A percentile compares a stretch with the other conserved stretches of the same genome.
These are phyloP conservation scores for Neostapfia colusana DNA, from an alignment of 176 grass and related monocot genomes.

Conservation along the genomic window DNA sequence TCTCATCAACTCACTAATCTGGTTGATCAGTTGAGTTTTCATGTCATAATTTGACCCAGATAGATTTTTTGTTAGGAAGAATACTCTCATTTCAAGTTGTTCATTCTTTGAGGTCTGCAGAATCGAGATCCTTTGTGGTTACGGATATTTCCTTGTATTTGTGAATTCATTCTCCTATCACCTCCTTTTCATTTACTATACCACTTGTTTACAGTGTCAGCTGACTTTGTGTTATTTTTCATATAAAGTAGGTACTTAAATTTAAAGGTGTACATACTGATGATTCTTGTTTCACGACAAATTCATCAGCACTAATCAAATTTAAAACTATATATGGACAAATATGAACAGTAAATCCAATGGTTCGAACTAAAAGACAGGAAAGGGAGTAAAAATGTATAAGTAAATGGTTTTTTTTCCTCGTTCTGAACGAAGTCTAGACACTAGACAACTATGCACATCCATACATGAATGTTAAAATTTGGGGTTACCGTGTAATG, in stretches of 20 bases:
- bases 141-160: background rate
- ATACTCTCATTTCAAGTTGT: background rate
- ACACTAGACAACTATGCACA: background rate
- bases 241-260: background rate
- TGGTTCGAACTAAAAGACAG: background rate
- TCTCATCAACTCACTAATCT: background rate
- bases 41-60: background rate
- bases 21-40: background rate
- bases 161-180: background rate
- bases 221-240: background rate
- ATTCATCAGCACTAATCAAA: background rate
- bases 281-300: background rate
- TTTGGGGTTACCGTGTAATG: background rate
- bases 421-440: background rate
- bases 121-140: background rate
- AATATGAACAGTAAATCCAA: background rate
- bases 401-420: background rate
- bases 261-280: background rate
- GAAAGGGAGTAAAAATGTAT: background rate
- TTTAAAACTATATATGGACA: background rate
- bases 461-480: background rate
- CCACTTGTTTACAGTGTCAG: too few species aligned
- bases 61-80: background rate
- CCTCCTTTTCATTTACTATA: too few species aligned
- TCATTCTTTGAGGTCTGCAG: background rate